Base-by-base conservation (phyloP, 345 rosid species). In the Aegle marmelos region DNA sequence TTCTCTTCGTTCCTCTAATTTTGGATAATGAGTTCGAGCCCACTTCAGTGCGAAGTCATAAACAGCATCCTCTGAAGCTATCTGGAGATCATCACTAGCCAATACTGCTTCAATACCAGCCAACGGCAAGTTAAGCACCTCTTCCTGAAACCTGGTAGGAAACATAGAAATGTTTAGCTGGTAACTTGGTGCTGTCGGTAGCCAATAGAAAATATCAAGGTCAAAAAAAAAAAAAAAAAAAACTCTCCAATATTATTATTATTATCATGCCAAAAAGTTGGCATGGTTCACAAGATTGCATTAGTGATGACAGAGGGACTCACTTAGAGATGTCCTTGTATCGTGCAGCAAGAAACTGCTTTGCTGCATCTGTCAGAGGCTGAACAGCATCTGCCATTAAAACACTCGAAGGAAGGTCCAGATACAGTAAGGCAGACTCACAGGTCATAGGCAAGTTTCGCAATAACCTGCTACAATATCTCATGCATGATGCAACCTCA, bases 401-500 rank as follows among this genome's bases (percentile, higher is more conserved):
- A 73, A 93, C 82, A 79, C 82, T 91, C 5, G 89, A 86, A 70
- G 98, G 98, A 85, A 93, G 93, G 74, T 88, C 91, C 86, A 95
- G 80, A 79, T 91, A 86, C n/a, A 90, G 89, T 86, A 92, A 85
- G 25, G 98, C 93, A 79, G 90, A 90, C 33, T 92, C 94, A 72
- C 86, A 76, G 72, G 93, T 91, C 98, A 95, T 95, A 2, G 95
- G 89, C 82, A 85, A 70, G 78, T 83, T 82, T 25, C 89, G 84
- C 84, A 95, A 77, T 76, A 88, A 78, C 83, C 77, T 84, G 80
- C 91, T 90, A 80, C 98, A 93, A 72, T 89, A 83, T 83, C 94
- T 87, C 93, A 95, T 89, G 82, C 97, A 95, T 16, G 95, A 93
- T 25, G 91, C 88, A 75, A 93, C 98, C 88, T 92, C 89, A 75